Conservation (phyloP, 208 protist species). For the Leishmania martiniquensis region DNA sequence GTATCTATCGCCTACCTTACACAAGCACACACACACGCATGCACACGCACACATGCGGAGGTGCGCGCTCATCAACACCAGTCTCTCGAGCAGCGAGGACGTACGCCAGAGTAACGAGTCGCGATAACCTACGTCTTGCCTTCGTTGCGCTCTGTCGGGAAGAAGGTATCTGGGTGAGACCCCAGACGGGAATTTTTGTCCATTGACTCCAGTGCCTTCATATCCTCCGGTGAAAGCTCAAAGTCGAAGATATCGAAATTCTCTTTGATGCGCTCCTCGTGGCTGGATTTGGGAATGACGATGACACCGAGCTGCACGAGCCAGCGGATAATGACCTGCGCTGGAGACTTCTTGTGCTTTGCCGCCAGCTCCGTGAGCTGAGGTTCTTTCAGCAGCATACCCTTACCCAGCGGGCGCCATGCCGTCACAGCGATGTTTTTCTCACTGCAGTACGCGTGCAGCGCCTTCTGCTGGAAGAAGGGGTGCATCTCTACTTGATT, state of each 20-base stretch:
- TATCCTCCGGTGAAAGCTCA: slow-evolving; percentile 69
- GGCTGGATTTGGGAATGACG: slow-evolving; percentile 88
- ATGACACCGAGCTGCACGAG: slow-evolving; percentile 67
- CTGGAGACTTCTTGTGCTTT: slow-evolving; percentile 51
- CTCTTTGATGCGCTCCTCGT: slow-evolving; percentile 77
- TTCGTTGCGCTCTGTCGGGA: slow-evolving; percentile 24
- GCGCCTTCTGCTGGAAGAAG: slow-evolving; percentile 49
- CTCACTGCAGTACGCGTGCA: slow-evolving; percentile 72
- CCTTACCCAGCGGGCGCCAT: slow-evolving; percentile 85
- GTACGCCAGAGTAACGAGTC: not conserved
- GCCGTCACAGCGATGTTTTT: slow-evolving; percentile 81
- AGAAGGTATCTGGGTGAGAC: slow-evolving; percentile 49
- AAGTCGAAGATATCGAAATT: slow-evolving; percentile 93
- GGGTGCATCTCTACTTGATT: slow-evolving; percentile 95
- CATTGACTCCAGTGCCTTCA: slow-evolving; percentile 57
- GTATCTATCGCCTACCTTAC: not conserved
- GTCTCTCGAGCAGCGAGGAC: not conserved
- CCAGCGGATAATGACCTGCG: slow-evolving; percentile 84
- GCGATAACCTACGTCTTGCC: no score
- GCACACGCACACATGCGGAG: not conserved
- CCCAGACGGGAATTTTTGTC: slow-evolving; percentile 53
- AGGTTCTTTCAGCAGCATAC: slow-evolving; percentile 39
- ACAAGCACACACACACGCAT: not conserved
- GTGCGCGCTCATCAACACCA: not conserved
- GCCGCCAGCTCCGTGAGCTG: slow-evolving; percentile 50